Conservation (phyloP, 805 yeast species). For the Pichia nanzhaoensis region DNA sequence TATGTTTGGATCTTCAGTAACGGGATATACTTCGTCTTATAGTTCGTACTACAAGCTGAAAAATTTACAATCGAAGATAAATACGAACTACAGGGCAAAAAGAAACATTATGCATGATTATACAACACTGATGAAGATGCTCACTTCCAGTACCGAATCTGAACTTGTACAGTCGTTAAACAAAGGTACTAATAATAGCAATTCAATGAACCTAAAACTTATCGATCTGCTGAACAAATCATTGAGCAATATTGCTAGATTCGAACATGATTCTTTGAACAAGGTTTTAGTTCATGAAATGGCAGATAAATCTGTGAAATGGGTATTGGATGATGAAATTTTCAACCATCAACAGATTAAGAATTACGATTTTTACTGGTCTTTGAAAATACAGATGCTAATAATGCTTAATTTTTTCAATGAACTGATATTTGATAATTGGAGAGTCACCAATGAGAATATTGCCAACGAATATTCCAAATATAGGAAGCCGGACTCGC, state of each 20-base stretch:
- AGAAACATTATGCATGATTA: constrained; percentile 1
- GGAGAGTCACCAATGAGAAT: constrained; percentile 16
- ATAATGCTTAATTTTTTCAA: constrained; percentile 21
- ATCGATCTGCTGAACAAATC: constrained; percentile 13
- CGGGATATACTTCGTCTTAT: constrained; percentile 3
- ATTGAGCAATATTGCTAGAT: background rate
- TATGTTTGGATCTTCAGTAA: constrained; percentile 3
- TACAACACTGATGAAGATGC: background rate
- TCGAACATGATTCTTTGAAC: background rate
- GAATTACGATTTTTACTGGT: constrained; percentile 13
- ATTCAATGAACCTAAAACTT: constrained; percentile 6
- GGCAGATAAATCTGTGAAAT: constrained; percentile 17
- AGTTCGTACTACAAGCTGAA: background rate
- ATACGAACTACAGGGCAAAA: background rate
- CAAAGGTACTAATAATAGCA: background rate
- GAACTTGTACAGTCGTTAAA: constrained; percentile 1
- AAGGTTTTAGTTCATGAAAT: background rate
- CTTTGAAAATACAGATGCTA: constrained; percentile 21
- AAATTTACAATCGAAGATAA: background rate
- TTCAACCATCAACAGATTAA: constrained; percentile 18
- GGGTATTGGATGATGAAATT: constrained; percentile 23
- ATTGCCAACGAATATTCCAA: constrained; percentile 19
- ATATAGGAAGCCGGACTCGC: constrained; percentile 20
- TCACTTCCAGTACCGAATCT: constrained; percentile 1
- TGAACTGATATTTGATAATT: constrained; percentile 16